Percentiles rank a stretch among this genome's conserved stretches.
Evolutionary conservation across 352 stramenopile genomes (phyloP).

Genomic region (Pythium dissimile): DNA sequence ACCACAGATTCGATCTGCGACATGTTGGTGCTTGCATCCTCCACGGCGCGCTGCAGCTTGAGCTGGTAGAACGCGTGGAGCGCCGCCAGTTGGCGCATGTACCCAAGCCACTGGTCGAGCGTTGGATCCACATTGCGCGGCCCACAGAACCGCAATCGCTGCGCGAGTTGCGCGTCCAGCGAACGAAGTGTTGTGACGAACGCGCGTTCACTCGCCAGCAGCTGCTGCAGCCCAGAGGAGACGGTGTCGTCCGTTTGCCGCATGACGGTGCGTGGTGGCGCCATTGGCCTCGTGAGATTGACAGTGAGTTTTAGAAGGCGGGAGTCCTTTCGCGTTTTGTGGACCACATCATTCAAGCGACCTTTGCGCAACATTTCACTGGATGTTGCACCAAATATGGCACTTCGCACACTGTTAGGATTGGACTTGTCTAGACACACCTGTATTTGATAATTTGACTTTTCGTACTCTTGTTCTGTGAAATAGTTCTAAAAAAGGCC

Average conservation of each 20-base stretch:
- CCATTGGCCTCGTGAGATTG: not conserved
- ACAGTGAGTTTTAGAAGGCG: not conserved
- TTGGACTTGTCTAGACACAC: too few species aligned
- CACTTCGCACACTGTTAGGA: too few species aligned
- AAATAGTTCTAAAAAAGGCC: not conserved
- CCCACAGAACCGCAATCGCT: conserved; percentile 1
- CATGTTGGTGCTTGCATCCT: not conserved
- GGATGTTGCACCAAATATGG: not conserved
- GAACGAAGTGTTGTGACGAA: not conserved
- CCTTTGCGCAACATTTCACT: not conserved
- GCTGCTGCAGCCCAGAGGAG: conserved; percentile 1
- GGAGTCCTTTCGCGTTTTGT: not conserved
- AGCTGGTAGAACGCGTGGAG: not conserved
- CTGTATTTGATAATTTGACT: not conserved
- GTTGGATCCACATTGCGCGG: not conserved
- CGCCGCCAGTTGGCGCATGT: not conserved
- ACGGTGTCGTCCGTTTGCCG: conserved; percentile 10
- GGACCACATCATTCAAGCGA: not conserved
- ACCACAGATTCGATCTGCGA: not conserved
- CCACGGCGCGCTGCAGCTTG: conserved; percentile 3
- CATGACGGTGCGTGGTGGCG: conserved; percentile 1
- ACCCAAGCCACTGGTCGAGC: not conserved
- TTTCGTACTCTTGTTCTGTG: not conserved
- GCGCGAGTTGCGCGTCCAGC: conserved; percentile 1
- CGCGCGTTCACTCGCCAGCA: not conserved